phyloP scores from a whole-genome alignment of 2,329 filamentous ascomycete species.

The Fusarium sp. region DNA sequence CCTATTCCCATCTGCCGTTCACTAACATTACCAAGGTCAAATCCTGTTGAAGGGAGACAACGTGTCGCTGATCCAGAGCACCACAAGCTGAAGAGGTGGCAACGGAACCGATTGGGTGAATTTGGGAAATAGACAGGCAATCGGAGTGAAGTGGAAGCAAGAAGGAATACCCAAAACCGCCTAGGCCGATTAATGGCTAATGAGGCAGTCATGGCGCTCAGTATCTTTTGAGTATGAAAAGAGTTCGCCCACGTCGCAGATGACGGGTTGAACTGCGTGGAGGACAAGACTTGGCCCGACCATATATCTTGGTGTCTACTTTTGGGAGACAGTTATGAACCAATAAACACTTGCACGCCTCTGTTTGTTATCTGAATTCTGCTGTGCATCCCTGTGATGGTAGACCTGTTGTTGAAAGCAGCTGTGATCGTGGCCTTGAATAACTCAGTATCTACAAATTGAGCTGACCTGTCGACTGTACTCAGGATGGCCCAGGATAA shows the following conservation, averaged over 20 bases:
- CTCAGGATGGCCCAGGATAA: neutral
- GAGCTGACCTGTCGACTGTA: neutral
- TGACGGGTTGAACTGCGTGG: constrained; percentile 14
- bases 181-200: constrained; percentile 22
- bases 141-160: constrained; percentile 12
- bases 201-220: constrained; percentile 27
- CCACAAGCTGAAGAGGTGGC: constrained; percentile 46
- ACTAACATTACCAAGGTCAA: constrained; percentile 67
- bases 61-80: constrained; percentile 79
- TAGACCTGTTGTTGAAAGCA: neutral
- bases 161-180: constrained; percentile 36
- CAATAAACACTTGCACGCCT: constrained; percentile 29
- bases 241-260: constrained; percentile 7
- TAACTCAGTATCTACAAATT: no score
- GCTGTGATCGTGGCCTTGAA: neutral
- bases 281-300: constrained; percentile 17
- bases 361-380: neutral
- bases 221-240: constrained; percentile 11
- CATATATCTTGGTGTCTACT: constrained; percentile 21
- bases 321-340: constrained; percentile 16
- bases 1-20: neutral
- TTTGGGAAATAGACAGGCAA: constrained; percentile 10
- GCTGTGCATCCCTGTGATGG: neutral
- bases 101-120: constrained; percentile 4
- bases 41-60: constrained; percentile 91